Conservation (phyloP, 148 eudicot genomes). For the Diospyros kaki region DNA sequence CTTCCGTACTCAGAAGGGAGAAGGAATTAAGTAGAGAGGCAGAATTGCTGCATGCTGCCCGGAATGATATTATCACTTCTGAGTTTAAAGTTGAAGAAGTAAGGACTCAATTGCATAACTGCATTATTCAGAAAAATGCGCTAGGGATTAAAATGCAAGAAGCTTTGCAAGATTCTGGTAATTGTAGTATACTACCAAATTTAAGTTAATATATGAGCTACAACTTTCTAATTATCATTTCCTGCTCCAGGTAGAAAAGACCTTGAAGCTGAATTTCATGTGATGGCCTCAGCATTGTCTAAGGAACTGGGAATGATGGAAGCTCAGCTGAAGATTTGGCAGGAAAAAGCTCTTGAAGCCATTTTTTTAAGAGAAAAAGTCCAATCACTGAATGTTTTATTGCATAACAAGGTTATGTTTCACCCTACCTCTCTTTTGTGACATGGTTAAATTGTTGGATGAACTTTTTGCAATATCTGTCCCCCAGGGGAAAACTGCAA, state of each 20-base stretch:
- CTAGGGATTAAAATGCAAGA: constrained; percentile 88
- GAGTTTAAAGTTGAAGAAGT: constrained; percentile 70
- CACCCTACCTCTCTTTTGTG: too few relatives aligned
- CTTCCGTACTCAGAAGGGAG: constrained; percentile 66
- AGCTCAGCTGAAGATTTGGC: constrained; percentile 82
- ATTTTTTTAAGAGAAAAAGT: constrained; percentile 64
- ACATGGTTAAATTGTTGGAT: not conserved
- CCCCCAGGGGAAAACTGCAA: not conserved
- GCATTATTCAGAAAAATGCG: constrained; percentile 64
- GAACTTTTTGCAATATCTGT: not conserved
- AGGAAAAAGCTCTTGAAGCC: constrained; percentile 76
- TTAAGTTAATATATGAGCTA: not conserved
- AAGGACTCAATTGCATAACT: constrained; percentile 53
- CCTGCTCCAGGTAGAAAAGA: constrained; percentile 67
- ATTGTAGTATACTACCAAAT: not conserved
- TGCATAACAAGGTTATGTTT: constrained; percentile 58
- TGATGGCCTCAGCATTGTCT: constrained; percentile 82
- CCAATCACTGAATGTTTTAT: constrained; percentile 46
- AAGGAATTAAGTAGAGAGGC: constrained; percentile 58
- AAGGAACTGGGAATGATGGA: constrained; percentile 93
- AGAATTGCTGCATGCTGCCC: constrained; percentile 52
- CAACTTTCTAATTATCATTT: constrained; percentile 10
- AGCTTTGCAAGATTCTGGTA: constrained; percentile 91
- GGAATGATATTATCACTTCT: constrained; percentile 37
- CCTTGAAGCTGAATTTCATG: constrained; percentile 76